phyloP scores from a whole-genome alignment of 2,329 filamentous ascomycete genomes.

The Fusarium agapanthi region DNA sequence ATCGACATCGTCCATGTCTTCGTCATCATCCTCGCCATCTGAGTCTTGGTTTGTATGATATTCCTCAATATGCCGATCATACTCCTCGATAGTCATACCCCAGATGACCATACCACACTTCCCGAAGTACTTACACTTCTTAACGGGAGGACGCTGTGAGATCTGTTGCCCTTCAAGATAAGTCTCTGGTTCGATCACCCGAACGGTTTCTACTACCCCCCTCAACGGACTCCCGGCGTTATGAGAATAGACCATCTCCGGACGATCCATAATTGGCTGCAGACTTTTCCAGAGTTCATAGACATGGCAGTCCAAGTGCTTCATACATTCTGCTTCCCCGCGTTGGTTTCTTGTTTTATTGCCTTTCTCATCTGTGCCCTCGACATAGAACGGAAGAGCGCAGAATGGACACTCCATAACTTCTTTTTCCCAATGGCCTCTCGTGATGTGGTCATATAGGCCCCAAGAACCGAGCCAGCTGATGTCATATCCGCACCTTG shows the following conservation, averaged over 20 bases:
- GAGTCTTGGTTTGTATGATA: background rate
- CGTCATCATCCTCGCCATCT: background rate
- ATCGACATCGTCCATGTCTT: background rate
- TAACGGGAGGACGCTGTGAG: background rate
- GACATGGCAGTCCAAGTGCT: slow-evolving; percentile 37
- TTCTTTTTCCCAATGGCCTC: background rate
- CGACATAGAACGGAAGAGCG: background rate
- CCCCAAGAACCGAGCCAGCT: background rate
- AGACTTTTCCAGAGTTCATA: slow-evolving; percentile 30
- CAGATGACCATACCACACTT: slow-evolving; percentile 14
- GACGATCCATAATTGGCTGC: background rate
- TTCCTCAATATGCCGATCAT: background rate
- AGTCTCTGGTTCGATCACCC: background rate
- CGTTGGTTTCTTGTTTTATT: background rate
- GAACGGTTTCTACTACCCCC: background rate
- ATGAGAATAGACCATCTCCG: background rate
- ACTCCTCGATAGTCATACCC: slow-evolving; percentile 14
- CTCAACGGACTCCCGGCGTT: background rate
- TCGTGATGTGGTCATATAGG: slow-evolving; percentile 24
- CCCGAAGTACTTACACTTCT: slow-evolving; percentile 21
- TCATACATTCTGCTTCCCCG: slow-evolving; percentile 5
- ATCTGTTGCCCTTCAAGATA: background rate
- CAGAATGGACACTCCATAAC: slow-evolving; percentile 29
- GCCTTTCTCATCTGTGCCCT: background rate
- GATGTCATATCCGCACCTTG: background rate